Evolutionary conservation across 345 rosid species (phyloP), one percentile per base, ranked within the genome.

Genomic region (Trapa bicornis): DNA sequence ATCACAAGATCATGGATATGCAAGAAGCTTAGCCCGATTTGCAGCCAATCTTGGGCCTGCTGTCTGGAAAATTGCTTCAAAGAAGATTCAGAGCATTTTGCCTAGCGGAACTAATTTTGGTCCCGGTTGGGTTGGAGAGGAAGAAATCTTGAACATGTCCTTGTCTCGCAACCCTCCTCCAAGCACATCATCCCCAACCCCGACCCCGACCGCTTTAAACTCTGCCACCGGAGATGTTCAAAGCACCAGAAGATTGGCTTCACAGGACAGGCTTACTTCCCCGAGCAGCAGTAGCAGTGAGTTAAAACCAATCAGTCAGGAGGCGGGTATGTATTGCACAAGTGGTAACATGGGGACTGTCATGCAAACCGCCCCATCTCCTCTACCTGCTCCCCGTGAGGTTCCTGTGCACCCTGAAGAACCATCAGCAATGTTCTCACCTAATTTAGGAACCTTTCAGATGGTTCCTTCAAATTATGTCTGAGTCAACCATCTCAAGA

Each of bases 11-110:
- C 80, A 81, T 47, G 91, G 93, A 35, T 94, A 94, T 68, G 89
- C 97, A 11, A 86, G 87, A 75, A 94, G 99, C 77, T 75, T 94
- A 64, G 86, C 96, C 74, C 91, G 89, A 48, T 94, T 80, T 67
- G 96, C 99, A 58, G 85, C 93, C 3, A 79, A 80, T 74, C 91
- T 94, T 11, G 97, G 99, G 54, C 97, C 97, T 61, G 83, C 73
- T 69, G 89, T 75, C 70, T 89, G 91, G 96, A 82, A 76, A 74
- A 64, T 81, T 48, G 97, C 93, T 66, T 86, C 93, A 5, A 83
- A 78, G 80, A 91, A 86, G 81, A 85, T 91, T 10, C 78, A 71
- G 68, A 72, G 77, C 2, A 83, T 67, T 69, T 81, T 94, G 80
- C 97, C 92, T 2, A 4, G 48, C 38, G 96, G 93, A 37, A 65